These are phyloP conservation scores for Pseudogymnoascus sp. DNA, from an alignment of 2,329 filamentous ascomycete species.

Conservation along the genomic window DNA sequence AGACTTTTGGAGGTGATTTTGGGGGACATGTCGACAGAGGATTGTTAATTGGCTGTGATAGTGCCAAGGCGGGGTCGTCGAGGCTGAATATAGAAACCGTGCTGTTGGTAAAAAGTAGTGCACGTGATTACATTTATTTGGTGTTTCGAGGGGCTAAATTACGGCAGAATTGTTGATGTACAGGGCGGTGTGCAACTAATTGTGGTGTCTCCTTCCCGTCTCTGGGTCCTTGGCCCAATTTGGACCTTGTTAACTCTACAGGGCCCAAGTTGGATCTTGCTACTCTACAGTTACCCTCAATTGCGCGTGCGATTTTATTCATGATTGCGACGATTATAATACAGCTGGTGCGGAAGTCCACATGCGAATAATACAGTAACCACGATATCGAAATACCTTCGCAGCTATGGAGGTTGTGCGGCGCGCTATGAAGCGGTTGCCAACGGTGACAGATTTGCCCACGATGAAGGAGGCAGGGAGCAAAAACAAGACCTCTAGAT, in stretches of 20 bases:
- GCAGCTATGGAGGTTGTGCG: conserved; percentile 45
- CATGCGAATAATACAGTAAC: background rate
- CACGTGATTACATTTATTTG: background rate
- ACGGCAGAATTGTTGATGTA: conserved; percentile 4
- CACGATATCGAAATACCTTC: conserved; percentile 13
- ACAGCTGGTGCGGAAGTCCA: background rate
- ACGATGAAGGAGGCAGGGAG: conserved; percentile 40
- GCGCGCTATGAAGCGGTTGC: conserved; percentile 45
- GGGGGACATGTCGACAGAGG: conserved; percentile 22
- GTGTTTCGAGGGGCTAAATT: conserved; percentile 1
- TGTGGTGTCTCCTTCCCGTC: conserved; percentile 1
- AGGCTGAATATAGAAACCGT: background rate
- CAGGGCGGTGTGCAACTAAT: conserved; percentile 4
- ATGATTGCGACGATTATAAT: background rate
- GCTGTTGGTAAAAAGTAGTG: background rate
- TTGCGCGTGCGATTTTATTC: background rate
- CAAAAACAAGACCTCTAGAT: conserved; percentile 37
- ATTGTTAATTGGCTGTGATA: background rate
- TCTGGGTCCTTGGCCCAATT: background rate
- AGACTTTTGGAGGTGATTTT: conserved; percentile 68
- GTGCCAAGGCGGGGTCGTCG: background rate
- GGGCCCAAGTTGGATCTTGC: background rate
- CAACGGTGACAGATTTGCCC: conserved; percentile 38
- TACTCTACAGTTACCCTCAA: no score
- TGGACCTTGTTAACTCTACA: background rate